phyloP scores from a whole-genome alignment of 208 protist species.

The Leishmania martiniquensis region DNA sequence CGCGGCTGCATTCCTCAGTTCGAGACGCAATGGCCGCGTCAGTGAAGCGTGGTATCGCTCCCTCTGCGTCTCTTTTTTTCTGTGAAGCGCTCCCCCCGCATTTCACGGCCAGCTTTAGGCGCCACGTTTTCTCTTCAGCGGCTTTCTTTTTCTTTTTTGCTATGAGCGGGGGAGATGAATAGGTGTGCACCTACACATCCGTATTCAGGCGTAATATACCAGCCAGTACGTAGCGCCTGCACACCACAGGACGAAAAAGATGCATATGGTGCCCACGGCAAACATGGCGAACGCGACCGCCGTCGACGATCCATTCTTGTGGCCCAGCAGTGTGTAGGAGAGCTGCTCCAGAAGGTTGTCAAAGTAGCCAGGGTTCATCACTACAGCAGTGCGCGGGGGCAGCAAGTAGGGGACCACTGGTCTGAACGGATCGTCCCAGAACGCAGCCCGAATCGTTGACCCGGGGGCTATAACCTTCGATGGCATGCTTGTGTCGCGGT shows the following conservation, averaged over 20 bases:
- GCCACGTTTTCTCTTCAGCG: too few species aligned
- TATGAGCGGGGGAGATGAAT: not conserved
- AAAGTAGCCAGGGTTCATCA: slow-evolving; percentile 76
- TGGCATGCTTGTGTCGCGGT: slow-evolving; percentile 17
- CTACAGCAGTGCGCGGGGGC: slow-evolving; percentile 35
- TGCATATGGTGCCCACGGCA: slow-evolving; percentile 4
- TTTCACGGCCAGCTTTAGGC: too few species aligned
- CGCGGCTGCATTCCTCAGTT: not conserved
- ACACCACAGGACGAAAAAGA: slow-evolving; percentile 25
- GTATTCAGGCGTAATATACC: slow-evolving; percentile 7
- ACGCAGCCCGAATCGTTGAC: slow-evolving; percentile 16
- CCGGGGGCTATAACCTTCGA: slow-evolving; percentile 11
- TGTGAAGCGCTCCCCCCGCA: not conserved
- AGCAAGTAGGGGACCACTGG: slow-evolving; percentile 24
- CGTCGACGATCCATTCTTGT: slow-evolving; percentile 18
- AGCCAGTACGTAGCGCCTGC: slow-evolving; percentile 18
- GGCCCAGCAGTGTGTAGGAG: slow-evolving; percentile 36
- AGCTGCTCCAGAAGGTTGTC: slow-evolving; percentile 29
- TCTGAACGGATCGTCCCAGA: slow-evolving; percentile 56
- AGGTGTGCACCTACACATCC: not conserved
- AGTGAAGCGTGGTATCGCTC: too few species aligned
- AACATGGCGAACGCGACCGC: slow-evolving; percentile 16
- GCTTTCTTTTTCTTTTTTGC: not conserved
- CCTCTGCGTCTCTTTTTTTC: too few species aligned
- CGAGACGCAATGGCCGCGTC: not conserved